Evolutionary conservation across 495 filamentous ascomycete genomes (phyloP), one percentile per base, ranked within the genome.

Genomic region (Immersiella caudata): DNA sequence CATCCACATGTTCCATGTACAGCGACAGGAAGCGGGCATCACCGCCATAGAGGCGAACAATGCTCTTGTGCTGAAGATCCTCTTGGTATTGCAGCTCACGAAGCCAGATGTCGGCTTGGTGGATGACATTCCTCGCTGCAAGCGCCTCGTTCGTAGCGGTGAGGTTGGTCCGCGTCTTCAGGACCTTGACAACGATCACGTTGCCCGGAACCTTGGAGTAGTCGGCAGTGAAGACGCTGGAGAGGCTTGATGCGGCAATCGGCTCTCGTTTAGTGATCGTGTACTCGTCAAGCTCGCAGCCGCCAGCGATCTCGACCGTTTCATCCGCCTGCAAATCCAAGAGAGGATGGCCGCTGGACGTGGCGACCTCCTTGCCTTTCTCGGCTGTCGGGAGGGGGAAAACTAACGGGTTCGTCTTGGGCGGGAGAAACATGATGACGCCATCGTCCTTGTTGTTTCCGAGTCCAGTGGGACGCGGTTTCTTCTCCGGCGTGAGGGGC

Each of bases 1-100:
- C 81, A 27, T 83, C 78, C n/a, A 83, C 76, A 27, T 83, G 80
- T 63, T 84, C 82, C 82, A 84, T 83, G 60, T 84, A 84, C 14
- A 84, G 63, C 7, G 81, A 83, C 61, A 84, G 66, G 64, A 78
- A 84, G 14, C 82, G 78, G 11, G 82, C 82, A 26, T 84, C 82
- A 46, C 81, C 81, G 27, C 80, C 81, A 60, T 84, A 81, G 14
- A 82, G 68, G 1, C 74, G 75, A 40, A 84, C 82, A 62, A 84
- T 84, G 51, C 78, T 82, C 55, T 79, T 74, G 70, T 84, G 82
- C 36, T 79, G 70, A 26, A 84, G 75, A 36, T 79, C 75, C 64
- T 81, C 77, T 60, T 83, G 82, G 66, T 76, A 79, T 56, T 79
- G 77, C 54, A 82, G 78, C 62, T 84, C 82, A 60, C 82, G 77